Evolutionary conservation across 2,329 filamentous ascomycete genomes (phyloP), one percentile per base, ranked within the genome.

Genomic region (Exophiala xenobiotica): DNA sequence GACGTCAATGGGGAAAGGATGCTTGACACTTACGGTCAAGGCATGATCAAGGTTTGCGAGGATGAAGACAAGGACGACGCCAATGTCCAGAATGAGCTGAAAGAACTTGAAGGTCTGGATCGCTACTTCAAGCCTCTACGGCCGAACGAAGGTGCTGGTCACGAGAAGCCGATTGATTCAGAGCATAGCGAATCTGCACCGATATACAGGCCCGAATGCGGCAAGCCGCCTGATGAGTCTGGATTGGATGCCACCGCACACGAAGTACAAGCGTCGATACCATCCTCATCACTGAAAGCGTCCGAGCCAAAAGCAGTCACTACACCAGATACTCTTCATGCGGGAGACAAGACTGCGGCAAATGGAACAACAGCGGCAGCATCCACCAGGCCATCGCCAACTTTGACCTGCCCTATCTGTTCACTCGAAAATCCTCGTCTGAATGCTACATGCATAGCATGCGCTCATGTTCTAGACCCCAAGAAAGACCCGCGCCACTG

Each of bases 1-100:
- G 85, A 90, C 66, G 71, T 83, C 12, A 76, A 89, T 60, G 86
- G 87, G 1, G 78, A 74, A 46, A 78, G 73, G 53, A 71, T 91
- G 39, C 68, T 85, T 18, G 88, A 91, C 63, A 73, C 74, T 6
- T 79, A 86, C 46, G 88, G 86, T 0, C 75, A 78, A 16, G 78
- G 79, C 9, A 77, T 95, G 76, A 72, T 92, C 54, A 87, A 81
- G 61, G 82, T 93, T 1, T 93, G 89, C 64, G 85, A 85, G 55
- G 85, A 87, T 38, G 86, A 89, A 57, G 74, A 75, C 64, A 77
- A 77, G 2, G 76, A 79, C 29, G 82, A 86, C 48, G 71, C 75
- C 14, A 74, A 82, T 61, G 77, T 74, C 2, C 74, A 78, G 62
- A 75, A 78, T 23, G 87, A 95, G 68, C 71, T 89, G 61, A 74